A percentile compares a stretch with the other conserved stretches of the same genome.
Evolutionary conservation across 202 grass and related monocot genomes (phyloP).

Genomic region (Zoysia matrella): DNA sequence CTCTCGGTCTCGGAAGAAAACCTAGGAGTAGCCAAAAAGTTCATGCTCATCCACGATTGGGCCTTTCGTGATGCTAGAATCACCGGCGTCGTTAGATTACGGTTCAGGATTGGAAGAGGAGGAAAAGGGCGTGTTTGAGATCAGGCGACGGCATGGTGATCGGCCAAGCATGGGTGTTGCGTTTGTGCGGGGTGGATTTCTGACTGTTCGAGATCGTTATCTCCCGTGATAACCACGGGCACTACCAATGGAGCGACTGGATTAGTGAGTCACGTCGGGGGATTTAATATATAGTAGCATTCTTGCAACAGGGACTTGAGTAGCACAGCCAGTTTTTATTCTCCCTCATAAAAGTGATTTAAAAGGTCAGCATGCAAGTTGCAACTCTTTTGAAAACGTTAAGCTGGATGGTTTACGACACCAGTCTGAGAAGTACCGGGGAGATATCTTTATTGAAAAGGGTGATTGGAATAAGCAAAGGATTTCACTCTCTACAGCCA

Average conservation of each 20-base stretch:
- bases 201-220: conserved; percentile 44
- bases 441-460: too few species aligned
- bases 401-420: background rate
- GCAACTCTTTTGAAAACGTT: background rate
- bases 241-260: conserved; percentile 32
- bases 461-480: background rate
- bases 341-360: background rate
- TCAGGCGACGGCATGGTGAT: background rate
- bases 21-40: conserved; percentile 39
- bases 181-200: background rate
- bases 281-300: conserved; percentile 4
- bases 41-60: background rate
- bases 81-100: background rate
- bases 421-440: background rate
- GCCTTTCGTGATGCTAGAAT: conserved; percentile 6
- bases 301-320: conserved; percentile 8
- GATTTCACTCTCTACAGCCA: too few species aligned
- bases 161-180: conserved; percentile 3
- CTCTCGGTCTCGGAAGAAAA: conserved; percentile 11
- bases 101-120: conserved; percentile 1
- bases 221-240: conserved; percentile 48
- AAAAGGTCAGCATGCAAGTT: background rate
- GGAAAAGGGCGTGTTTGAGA: background rate
- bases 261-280: conserved; percentile 42
- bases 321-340: background rate